Conservation (phyloP, 768 basidiomycete genomes). For the Coprinopsis strossmayeri region DNA sequence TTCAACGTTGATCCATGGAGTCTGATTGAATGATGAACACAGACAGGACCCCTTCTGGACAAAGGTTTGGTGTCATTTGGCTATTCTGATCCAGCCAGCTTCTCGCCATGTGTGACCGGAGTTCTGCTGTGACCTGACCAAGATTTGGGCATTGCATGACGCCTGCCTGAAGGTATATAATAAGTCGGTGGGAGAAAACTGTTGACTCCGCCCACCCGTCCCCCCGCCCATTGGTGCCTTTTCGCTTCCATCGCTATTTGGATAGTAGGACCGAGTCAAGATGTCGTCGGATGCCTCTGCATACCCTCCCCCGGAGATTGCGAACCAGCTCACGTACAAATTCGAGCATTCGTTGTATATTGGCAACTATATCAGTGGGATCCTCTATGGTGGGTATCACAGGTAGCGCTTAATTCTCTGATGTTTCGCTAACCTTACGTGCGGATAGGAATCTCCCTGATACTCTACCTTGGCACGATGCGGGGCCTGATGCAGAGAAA, state of each 20-base stretch:
- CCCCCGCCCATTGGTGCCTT: too few relatives aligned
- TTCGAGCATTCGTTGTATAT: conserved; percentile 26
- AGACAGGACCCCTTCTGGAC: too few relatives aligned
- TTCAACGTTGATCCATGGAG: background rate
- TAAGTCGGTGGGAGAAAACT: too few relatives aligned
- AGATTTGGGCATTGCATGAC: too few relatives aligned
- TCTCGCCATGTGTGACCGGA: too few relatives aligned
- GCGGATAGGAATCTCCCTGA: conserved; percentile 20
- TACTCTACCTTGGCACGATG: conserved; percentile 22
- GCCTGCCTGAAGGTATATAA: too few relatives aligned
- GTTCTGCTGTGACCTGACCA: too few relatives aligned
- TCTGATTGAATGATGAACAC: background rate
- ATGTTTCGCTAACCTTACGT: background rate
- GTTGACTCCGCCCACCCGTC: too few relatives aligned
- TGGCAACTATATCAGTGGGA: conserved; percentile 25
- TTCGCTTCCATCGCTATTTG: too few relatives aligned
- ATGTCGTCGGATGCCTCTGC: conserved; percentile 2
- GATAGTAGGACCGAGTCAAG: conserved; percentile 1
- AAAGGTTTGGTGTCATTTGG: too few relatives aligned
- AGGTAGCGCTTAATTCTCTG: background rate
- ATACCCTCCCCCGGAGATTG: background rate
- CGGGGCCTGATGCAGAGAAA: conserved; percentile 16
- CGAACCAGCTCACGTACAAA: conserved; percentile 7
- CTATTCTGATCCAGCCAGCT: too few relatives aligned
- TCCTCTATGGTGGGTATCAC: conserved; percentile 22